phyloP scores from a whole-genome alignment of 2,329 filamentous ascomycete genomes.

The Aschersonia sp. region DNA sequence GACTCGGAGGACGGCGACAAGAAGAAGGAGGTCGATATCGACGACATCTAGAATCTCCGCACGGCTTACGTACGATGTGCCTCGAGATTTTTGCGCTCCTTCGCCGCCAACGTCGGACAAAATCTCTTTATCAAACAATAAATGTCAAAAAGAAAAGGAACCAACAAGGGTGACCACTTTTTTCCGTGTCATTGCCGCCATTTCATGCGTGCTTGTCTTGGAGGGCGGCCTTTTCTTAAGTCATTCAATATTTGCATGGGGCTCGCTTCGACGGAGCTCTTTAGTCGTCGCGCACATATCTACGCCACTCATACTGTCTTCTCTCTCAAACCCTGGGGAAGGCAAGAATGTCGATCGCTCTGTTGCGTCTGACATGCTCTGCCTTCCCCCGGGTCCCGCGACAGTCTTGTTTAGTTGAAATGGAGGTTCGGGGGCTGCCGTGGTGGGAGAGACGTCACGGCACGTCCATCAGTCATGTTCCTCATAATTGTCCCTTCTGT shows the following conservation, averaged over 20 bases:
- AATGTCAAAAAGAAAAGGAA: no score
- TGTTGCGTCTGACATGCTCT: neutral
- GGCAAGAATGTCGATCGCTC: neutral
- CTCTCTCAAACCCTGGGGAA: slow-evolving; percentile 38
- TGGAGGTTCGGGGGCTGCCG: slow-evolving; percentile 21
- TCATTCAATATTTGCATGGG: no score
- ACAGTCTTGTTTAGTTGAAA: slow-evolving; percentile 26
- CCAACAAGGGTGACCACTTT: no score
- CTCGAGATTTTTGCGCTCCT: no score
- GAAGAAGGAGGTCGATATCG: slow-evolving; percentile 77
- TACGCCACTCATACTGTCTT: slow-evolving; percentile 41
- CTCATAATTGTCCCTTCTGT: slow-evolving; percentile 5
- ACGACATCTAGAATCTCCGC: slow-evolving; percentile 61
- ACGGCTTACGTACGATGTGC: neutral
- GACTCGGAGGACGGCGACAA: slow-evolving; percentile 40
- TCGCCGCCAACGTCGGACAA: no score
- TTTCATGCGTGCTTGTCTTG: no score
- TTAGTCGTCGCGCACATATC: no score
- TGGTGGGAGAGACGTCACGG: slow-evolving; percentile 51
- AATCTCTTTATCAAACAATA: no score
- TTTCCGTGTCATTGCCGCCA: no score
- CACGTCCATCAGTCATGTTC: slow-evolving; percentile 14
- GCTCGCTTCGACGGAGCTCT: no score
- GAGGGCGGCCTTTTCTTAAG: no score
- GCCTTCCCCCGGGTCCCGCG: slow-evolving; percentile 20